Evolutionary conservation across 495 filamentous ascomycete species (phyloP).

Genomic region (Podospora bellae-mahoneyi): DNA sequence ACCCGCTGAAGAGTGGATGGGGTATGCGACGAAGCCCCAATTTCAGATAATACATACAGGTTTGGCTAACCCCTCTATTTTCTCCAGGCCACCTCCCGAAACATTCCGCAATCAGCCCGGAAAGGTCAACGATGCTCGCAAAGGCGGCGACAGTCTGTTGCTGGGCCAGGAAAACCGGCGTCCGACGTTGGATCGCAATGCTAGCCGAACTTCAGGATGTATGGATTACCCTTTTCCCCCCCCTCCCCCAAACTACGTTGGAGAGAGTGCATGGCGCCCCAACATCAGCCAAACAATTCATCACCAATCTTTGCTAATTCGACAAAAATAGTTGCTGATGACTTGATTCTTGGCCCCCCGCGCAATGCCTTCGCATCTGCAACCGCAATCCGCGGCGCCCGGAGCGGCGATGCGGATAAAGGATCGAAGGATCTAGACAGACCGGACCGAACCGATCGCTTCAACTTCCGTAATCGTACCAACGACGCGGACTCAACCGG

Average conservation of each 20-base stretch:
- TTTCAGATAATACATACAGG: slow-evolving; percentile 2
- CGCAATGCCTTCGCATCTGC: slow-evolving; percentile 84
- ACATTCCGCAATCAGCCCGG: slow-evolving; percentile 39
- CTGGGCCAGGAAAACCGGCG: slow-evolving; percentile 54
- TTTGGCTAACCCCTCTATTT: not conserved
- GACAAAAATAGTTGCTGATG: slow-evolving; percentile 55
- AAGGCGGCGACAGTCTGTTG: slow-evolving; percentile 39
- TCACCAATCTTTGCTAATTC: not conserved
- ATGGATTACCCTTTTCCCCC: slow-evolving; percentile 13
- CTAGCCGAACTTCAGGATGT: slow-evolving; percentile 55
- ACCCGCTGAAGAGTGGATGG: slow-evolving; percentile 97
- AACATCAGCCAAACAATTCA: slow-evolving; percentile 18
- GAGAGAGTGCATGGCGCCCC: not conserved
- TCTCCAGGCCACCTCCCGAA: slow-evolving; percentile 42
- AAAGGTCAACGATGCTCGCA: slow-evolving; percentile 42
- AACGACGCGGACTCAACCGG: slow-evolving; percentile 63
- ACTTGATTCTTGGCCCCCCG: slow-evolving; percentile 85
- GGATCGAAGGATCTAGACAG: slow-evolving; percentile 49
- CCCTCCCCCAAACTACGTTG: not conserved
- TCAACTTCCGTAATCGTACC: slow-evolving; percentile 61
- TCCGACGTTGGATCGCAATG: slow-evolving; percentile 59
- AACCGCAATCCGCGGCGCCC: slow-evolving; percentile 49
- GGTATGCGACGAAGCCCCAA: slow-evolving; percentile 48
- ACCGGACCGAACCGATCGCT: slow-evolving; percentile 63
- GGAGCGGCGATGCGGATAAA: slow-evolving; percentile 51